A percentile compares a stretch with the other conserved stretches of the same genome.
These are phyloP conservation scores for Zasmidium angulare DNA, from an alignment of 2,329 filamentous ascomycete genomes.

Conservation along the genomic window DNA sequence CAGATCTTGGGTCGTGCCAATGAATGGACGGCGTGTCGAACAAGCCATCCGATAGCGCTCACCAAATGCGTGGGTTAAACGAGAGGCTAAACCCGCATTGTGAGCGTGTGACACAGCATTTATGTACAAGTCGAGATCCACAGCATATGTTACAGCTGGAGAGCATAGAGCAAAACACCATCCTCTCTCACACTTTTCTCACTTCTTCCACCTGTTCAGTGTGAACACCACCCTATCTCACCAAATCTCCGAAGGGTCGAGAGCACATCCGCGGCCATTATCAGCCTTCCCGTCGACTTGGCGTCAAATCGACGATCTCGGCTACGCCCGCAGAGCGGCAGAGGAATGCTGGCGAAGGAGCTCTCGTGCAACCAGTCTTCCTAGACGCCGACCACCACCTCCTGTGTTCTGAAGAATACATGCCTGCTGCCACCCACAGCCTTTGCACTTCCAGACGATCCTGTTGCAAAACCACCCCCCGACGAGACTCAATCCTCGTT, in stretches of 20 bases:
- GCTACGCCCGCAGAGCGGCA: background rate
- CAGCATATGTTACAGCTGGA: no score
- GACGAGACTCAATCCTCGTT: background rate
- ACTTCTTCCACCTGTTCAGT: background rate
- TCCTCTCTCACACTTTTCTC: no score
- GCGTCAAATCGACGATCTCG: background rate
- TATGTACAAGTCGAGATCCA: background rate
- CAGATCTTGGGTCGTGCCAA: no score
- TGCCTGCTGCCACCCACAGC: background rate
- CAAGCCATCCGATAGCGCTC: no score
- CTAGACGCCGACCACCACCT: constrained; percentile 1
- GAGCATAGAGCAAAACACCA: no score
- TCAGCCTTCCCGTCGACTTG: background rate
- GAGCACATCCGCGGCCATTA: background rate
- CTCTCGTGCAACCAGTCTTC: background rate
- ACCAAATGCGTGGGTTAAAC: no score
- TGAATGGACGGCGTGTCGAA: no score
- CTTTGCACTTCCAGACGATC: background rate
- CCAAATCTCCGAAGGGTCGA: background rate
- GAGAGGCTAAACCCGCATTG: no score
- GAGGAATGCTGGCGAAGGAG: background rate
- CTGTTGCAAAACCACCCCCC: background rate
- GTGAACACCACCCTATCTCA: background rate
- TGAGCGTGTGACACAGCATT: no score
- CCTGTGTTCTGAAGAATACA: constrained; percentile 4